Percentiles rank a stretch among this genome's conserved stretches.
phyloP scores from a whole-genome alignment of 768 basidiomycete genomes.

The Kwoniella bestiolae region DNA sequence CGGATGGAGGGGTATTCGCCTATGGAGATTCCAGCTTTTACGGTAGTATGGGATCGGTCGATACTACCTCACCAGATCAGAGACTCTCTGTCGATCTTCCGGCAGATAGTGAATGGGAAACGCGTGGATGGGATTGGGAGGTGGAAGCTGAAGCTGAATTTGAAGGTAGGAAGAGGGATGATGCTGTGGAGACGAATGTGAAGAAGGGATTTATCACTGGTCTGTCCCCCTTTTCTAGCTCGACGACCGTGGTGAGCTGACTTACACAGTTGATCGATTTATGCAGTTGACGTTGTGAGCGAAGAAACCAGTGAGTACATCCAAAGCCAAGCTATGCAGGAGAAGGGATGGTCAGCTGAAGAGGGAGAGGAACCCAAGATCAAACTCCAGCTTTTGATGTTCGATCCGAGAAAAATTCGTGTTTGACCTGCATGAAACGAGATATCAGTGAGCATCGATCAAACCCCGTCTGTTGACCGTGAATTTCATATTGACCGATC shows the following conservation, averaged over 20 bases:
- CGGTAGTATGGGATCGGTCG: not conserved
- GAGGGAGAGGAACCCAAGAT: not conserved
- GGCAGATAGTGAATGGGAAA: too few species aligned
- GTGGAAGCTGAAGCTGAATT: too few species aligned
- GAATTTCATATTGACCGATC: too few species aligned
- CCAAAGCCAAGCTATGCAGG: too few species aligned
- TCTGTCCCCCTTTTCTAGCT: too few species aligned
- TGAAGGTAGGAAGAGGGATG: too few species aligned
- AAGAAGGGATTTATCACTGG: not conserved
- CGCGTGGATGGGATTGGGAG: not conserved
- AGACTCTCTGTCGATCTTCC: too few species aligned
- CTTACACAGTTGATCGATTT: not conserved
- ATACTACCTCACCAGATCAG: not conserved
- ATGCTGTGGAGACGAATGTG: not conserved
- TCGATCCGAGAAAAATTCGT: not conserved
- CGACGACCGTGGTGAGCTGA: too few species aligned
- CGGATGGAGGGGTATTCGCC: not conserved
- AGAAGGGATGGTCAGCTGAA: too few species aligned
- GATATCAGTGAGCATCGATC: not conserved
- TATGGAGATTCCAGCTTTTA: not conserved
- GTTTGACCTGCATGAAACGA: not conserved
- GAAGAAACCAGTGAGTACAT: not conserved
- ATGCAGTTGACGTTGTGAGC: not conserved
- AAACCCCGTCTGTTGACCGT: too few species aligned
- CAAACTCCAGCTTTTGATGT: slow-evolving; percentile 5